Conservation (phyloP, 2,329 filamentous ascomycete species). For the Pseudogymnoascus sp. region DNA sequence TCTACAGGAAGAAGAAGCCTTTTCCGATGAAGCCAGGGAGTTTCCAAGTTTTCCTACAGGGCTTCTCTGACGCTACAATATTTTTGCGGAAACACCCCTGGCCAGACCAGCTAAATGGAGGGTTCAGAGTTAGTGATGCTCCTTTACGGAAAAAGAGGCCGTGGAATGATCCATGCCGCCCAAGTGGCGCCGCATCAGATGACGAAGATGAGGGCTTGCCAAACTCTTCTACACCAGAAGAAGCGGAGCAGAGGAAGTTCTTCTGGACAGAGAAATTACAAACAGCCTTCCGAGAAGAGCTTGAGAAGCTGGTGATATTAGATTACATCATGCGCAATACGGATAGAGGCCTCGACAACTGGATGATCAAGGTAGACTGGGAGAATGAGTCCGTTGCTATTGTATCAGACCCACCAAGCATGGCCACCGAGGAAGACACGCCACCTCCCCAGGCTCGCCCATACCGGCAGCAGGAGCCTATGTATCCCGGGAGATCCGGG, state of each 20-base stretch:
- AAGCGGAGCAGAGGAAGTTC: constrained; percentile 38
- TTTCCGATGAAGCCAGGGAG: constrained; percentile 87
- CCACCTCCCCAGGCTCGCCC: constrained; percentile 45
- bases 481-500: constrained; percentile 44
- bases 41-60: constrained; percentile 95
- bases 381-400: constrained; percentile 75
- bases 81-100: constrained; percentile 93
- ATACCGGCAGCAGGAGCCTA: constrained; percentile 73
- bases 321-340: constrained; percentile 99
- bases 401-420: constrained; percentile 65
- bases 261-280: constrained; percentile 84
- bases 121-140: constrained; percentile 59
- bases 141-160: constrained; percentile 59
- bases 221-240: constrained; percentile 24
- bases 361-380: constrained; percentile 98
- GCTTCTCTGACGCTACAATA: constrained; percentile 92
- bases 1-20: constrained; percentile 76
- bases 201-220: constrained; percentile 49
- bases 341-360: constrained; percentile 91
- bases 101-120: constrained; percentile 68
- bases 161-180: constrained; percentile 79
- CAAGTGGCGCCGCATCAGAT: constrained; percentile 44
- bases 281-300: constrained; percentile 84
- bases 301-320: constrained; percentile 93
- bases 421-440: constrained; percentile 31